Base-by-base conservation (phyloP, 345 rosid species). In the Syzygium grande region DNA sequence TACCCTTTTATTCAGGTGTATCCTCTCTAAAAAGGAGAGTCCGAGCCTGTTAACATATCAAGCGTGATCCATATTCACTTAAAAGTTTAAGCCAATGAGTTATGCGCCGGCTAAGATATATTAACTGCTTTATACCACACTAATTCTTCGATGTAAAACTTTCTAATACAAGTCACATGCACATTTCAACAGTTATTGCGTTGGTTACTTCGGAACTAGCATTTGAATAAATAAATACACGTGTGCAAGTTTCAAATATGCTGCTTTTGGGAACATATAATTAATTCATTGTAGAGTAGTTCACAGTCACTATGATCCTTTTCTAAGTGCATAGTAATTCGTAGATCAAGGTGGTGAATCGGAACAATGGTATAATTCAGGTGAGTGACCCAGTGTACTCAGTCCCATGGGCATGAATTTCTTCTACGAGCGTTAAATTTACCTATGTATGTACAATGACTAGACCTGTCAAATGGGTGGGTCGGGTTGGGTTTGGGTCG, bases 141-240 rank as follows among this genome's bases (percentile, higher is more conserved):
- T 2, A 65, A 65, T 16, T 65, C 17, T 65, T 9, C 5, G 22
- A 65, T 7, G 2, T 7, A 5, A 11, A 10, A 7, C 9, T 29
- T 65, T 65, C 17, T 2, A 16, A 1, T 8, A 30, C 1, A 1
- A 34, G 11, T 15, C 17, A 65, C 41, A 65, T 4, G 38, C 15
- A 2, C 78, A 65, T 15, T 3, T 0, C 41, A 15, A 65, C 4
- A 2, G 5, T 65, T 65, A 1, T 2, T 65, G 0, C 15, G 38
- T 30, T 15, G 77, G 77, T 65, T 65, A 65, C 41, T 15, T 34
- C 6, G 8, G 21, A 29, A 14, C 21, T 65, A 7, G 41, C 21
- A 65, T 29, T 65, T 21, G 0, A 15, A 29, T 15, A 29, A 65
- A 29, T 30, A 65, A 2, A 29, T 29, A 65, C 11, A 65, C 0